Conservation (phyloP, 2,329 filamentous ascomycete species). For the Pseudocercospora crystallina region DNA sequence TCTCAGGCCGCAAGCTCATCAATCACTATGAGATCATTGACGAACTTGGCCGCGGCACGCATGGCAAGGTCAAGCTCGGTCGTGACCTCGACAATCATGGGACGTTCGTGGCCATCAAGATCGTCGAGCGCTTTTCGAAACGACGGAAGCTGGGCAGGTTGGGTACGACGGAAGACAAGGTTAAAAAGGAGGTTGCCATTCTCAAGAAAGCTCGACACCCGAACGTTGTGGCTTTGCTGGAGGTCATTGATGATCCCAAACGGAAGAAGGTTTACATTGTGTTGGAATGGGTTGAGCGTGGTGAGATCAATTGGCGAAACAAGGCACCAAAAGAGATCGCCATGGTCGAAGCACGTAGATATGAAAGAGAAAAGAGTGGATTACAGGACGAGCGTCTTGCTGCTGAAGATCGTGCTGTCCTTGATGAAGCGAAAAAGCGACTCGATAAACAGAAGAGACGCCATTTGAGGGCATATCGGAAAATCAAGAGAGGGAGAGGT, state of each 20-base stretch:
- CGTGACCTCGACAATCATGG: slow-evolving; percentile 67
- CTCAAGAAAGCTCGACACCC: slow-evolving; percentile 96
- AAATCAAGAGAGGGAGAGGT: slow-evolving; percentile 24
- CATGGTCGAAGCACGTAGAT: slow-evolving; percentile 74
- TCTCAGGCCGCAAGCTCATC: slow-evolving; percentile 91
- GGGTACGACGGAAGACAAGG: slow-evolving; percentile 73
- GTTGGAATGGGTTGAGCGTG: slow-evolving; percentile 88
- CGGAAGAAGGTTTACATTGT: slow-evolving; percentile 98
- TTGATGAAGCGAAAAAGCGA: slow-evolving; percentile 52
- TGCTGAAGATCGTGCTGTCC: slow-evolving; percentile 47
- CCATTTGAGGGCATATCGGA: slow-evolving; percentile 35
- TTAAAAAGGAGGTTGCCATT: slow-evolving; percentile 95
- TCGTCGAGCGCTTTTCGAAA: slow-evolving; percentile 93
- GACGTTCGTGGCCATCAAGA: slow-evolving; percentile 93
- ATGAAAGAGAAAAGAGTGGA: slow-evolving; percentile 67
- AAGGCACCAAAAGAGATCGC: slow-evolving; percentile 83
- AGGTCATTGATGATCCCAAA: slow-evolving; percentile 96
- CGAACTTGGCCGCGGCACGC: slow-evolving; percentile 91
- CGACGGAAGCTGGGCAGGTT: slow-evolving; percentile 80
- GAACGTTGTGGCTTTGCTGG: slow-evolving; percentile 92
- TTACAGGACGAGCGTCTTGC: slow-evolving; percentile 43
- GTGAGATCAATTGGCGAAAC: slow-evolving; percentile 91
- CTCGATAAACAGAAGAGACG: slow-evolving; percentile 52
- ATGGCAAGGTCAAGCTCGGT: slow-evolving; percentile 96
- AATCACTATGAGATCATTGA: slow-evolving; percentile 98